These are phyloP conservation scores for Apodospora peruviana DNA, from an alignment of 495 filamentous ascomycete species.

Conservation along the genomic window DNA sequence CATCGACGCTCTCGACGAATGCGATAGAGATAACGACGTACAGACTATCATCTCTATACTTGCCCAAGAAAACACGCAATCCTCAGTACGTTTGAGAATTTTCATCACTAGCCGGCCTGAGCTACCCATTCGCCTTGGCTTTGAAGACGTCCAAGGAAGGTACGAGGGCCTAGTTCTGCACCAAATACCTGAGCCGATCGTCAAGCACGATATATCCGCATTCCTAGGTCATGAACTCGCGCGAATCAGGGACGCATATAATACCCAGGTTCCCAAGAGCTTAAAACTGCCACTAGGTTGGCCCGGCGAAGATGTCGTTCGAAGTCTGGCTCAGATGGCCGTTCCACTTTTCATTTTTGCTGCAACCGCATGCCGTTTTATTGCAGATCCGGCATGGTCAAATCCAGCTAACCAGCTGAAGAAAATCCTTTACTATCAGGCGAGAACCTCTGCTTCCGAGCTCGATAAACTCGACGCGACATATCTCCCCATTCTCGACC, in stretches of 20 bases:
- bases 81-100: slow-evolving; percentile 32
- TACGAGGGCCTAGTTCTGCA: slow-evolving; percentile 28
- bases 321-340: slow-evolving; percentile 29
- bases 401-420: slow-evolving; percentile 3
- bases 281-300: slow-evolving; percentile 22
- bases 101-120: slow-evolving; percentile 40
- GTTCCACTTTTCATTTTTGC: slow-evolving; percentile 46
- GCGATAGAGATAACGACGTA: slow-evolving; percentile 30
- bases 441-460: slow-evolving; percentile 10
- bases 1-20: slow-evolving; percentile 53
- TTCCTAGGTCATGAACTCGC: slow-evolving; percentile 22
- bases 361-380: slow-evolving; percentile 34
- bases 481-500: slow-evolving; percentile 6
- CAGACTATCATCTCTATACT: slow-evolving; percentile 31
- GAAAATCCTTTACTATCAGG: slow-evolving; percentile 12
- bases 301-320: slow-evolving; percentile 30
- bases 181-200: slow-evolving; percentile 18
- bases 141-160: slow-evolving; percentile 17
- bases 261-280: slow-evolving; percentile 1
- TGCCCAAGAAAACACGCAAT: slow-evolving; percentile 21
- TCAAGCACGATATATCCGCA: slow-evolving; percentile 30
- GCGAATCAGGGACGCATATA: slow-evolving; percentile 18
- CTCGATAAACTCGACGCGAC: too few relatives aligned
- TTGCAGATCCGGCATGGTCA: slow-evolving; percentile 10
- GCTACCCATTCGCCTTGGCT: slow-evolving; percentile 32